Evolutionary conservation across 257 asterid species (phyloP).

Genomic region (Nicotiana undulata): DNA sequence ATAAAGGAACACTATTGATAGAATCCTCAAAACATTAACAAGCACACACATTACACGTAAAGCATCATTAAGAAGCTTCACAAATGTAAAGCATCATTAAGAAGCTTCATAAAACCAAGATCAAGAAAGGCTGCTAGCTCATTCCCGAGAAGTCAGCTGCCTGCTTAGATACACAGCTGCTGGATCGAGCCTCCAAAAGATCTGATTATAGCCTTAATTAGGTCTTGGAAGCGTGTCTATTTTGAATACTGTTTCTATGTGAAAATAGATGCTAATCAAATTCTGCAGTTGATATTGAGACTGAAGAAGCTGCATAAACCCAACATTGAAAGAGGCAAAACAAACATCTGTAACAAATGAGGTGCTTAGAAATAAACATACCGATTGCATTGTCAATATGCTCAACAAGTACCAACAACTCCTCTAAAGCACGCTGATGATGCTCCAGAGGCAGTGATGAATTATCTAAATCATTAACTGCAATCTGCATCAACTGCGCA

Average conservation of each 20-base stretch:
- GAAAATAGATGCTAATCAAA: neutral
- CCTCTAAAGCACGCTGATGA: constrained; percentile 73
- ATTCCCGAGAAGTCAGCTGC: neutral
- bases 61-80: neutral
- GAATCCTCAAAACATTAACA: neutral
- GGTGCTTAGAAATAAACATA: constrained; percentile 15
- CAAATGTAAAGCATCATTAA: neutral
- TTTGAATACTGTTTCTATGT: neutral
- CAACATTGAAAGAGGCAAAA: neutral
- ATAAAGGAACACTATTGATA: neutral
- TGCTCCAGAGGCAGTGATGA: constrained; percentile 53
- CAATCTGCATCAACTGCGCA: constrained; percentile 65
- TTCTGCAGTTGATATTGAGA: neutral
- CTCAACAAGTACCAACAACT: constrained; percentile 79
- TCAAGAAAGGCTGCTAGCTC: neutral
- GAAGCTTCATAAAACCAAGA: neutral
- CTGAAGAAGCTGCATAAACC: neutral
- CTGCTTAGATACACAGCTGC: neutral
- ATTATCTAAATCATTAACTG: constrained; percentile 70
- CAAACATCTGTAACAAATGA: neutral
- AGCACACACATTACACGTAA: neutral
- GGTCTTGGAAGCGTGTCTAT: neutral
- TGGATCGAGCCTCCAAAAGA: neutral
- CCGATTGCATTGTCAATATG: constrained; percentile 89
- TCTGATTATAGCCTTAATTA: neutral